A percentile compares a stretch with the other conserved stretches of the same genome.
These are phyloP conservation scores for Auricularia cornea DNA, from an alignment of 768 basidiomycete genomes.

Conservation along the genomic window DNA sequence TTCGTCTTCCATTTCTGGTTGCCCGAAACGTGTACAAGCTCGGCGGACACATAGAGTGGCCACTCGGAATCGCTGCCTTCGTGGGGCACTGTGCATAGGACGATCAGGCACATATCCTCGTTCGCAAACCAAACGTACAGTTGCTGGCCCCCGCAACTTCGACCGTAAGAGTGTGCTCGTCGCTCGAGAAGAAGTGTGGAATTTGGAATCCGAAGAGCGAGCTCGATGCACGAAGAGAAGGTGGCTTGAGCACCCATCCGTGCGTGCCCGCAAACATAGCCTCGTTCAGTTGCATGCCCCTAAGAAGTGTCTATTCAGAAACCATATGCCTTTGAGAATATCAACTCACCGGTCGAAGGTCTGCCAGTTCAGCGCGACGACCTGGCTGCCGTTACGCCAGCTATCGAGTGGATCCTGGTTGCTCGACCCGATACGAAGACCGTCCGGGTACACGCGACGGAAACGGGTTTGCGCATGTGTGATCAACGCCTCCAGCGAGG, in stretches of 20 bases:
- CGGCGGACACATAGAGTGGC: slow-evolving; percentile 35
- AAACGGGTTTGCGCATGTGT: slow-evolving; percentile 36
- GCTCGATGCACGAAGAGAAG: slow-evolving; percentile 8
- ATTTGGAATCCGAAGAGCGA: slow-evolving; percentile 2
- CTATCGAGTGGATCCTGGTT: slow-evolving; percentile 45
- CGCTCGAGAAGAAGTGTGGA: not conserved
- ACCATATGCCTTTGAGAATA: not conserved
- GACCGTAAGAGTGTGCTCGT: not conserved
- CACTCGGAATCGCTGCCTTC: slow-evolving; percentile 29
- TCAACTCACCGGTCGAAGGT: slow-evolving; percentile 36
- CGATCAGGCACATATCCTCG: slow-evolving; percentile 34
- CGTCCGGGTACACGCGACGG: slow-evolving; percentile 50
- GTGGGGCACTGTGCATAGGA: slow-evolving; percentile 34
- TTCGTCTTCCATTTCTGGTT: slow-evolving; percentile 39
- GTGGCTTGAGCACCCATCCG: slow-evolving; percentile 50
- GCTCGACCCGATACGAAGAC: slow-evolving; percentile 45
- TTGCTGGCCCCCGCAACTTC: slow-evolving; percentile 1
- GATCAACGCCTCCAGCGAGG: slow-evolving; percentile 26
- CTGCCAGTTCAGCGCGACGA: slow-evolving; percentile 57
- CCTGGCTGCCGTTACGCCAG: slow-evolving; percentile 51
- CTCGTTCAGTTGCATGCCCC: slow-evolving; percentile 42
- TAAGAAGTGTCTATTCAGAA: slow-evolving; percentile 2
- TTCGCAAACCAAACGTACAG: not conserved
- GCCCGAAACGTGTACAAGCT: slow-evolving; percentile 34
- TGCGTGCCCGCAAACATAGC: slow-evolving; percentile 49